A percentile compares a stretch with the other conserved stretches of the same genome.
phyloP scores from a whole-genome alignment of 495 filamentous ascomycete genomes.

The Entonaema liquescens region DNA sequence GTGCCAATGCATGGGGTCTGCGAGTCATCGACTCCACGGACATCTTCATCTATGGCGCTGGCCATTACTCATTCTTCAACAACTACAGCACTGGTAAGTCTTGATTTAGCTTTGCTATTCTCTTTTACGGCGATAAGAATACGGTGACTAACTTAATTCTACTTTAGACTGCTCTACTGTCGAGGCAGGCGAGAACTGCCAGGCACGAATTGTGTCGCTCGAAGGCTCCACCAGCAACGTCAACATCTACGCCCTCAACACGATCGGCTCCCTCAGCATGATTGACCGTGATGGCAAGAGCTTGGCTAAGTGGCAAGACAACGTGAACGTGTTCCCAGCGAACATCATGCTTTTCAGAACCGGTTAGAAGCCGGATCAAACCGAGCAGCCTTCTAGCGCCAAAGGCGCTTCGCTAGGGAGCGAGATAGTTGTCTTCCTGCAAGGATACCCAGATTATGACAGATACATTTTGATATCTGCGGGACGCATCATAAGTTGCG shows the following conservation, averaged over 20 bases:
- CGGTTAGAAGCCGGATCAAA: conserved; percentile 27
- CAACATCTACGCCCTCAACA: conserved; percentile 64
- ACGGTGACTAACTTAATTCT: background rate
- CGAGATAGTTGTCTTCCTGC: background rate
- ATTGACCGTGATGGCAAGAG: conserved; percentile 50
- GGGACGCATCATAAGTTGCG: conserved; percentile 11
- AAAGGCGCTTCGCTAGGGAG: background rate
- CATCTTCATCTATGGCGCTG: conserved; percentile 73
- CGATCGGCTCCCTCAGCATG: conserved; percentile 60
- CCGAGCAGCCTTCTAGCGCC: background rate
- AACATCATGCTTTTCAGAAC: conserved; percentile 56
- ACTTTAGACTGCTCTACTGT: conserved; percentile 52
- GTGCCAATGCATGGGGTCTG: conserved; percentile 70
- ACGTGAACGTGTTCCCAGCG: conserved; percentile 56
- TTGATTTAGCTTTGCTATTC: background rate
- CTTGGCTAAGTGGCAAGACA: conserved; percentile 55
- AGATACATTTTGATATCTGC: background rate
- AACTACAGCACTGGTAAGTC: conserved; percentile 54
- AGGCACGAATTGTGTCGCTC: conserved; percentile 61
- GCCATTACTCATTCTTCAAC: conserved; percentile 81
- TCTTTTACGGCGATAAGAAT: background rate
- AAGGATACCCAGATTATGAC: background rate
- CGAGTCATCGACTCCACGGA: conserved; percentile 67
- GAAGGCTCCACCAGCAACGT: conserved; percentile 58
- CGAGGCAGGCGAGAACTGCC: conserved; percentile 60